Percentiles rank a stretch among this genome's conserved stretches.
Conservation (phyloP, 306 rosid species). For the Trichosanthes cucumerina region DNA sequence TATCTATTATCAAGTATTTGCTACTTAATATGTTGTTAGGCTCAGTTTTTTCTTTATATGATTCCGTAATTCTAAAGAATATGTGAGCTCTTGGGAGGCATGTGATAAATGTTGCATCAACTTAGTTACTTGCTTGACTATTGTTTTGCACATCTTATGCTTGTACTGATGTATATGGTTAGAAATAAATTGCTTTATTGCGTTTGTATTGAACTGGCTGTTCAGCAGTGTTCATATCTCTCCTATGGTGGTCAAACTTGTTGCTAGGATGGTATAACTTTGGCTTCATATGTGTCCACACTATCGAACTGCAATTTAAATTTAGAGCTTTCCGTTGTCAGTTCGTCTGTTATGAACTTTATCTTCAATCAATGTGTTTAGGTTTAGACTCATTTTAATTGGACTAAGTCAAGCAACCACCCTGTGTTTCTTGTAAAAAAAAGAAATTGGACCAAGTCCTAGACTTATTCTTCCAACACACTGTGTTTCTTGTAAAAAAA, state of each 20-base stretch:
- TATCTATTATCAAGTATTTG: neutral
- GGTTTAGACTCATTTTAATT: neutral
- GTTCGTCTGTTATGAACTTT: neutral
- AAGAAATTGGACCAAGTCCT: no score
- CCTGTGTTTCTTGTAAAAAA: no score
- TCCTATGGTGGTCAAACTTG: neutral
- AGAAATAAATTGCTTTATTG: neutral
- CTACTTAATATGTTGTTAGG: conserved; percentile 5
- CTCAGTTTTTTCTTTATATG: neutral
- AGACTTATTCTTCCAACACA: no score
- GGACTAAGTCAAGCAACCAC: no score
- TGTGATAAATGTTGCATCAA: neutral
- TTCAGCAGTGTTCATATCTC: neutral
- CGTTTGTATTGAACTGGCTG: neutral
- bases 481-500: no score
- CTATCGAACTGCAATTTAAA: neutral
- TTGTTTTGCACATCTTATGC: conserved; percentile 3
- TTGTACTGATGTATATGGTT: neutral
- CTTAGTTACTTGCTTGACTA: neutral
- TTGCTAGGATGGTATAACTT: neutral
- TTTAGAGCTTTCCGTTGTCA: neutral
- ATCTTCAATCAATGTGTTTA: neutral
- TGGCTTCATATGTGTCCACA: neutral
- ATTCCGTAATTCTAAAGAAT: neutral
- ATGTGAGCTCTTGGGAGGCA: neutral